phyloP scores from a whole-genome alignment of 2,329 filamentous ascomycete genomes.

The Colletotrichum higginsianum region DNA sequence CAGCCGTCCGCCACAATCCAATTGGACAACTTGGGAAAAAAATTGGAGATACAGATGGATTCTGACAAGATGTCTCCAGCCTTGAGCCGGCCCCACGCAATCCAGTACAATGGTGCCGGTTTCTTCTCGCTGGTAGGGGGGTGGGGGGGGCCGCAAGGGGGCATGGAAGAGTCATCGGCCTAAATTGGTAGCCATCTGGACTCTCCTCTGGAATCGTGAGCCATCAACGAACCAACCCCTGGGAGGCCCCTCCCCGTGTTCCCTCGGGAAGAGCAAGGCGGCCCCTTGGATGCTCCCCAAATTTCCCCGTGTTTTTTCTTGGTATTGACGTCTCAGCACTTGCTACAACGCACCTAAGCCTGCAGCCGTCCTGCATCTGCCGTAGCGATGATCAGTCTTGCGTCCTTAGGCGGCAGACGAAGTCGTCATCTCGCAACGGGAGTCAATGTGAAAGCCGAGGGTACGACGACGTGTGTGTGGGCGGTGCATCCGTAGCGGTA shows the following conservation, averaged over 20 bases:
- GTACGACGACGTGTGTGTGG: background rate
- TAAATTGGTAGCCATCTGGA: slow-evolving; percentile 26
- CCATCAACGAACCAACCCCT: background rate
- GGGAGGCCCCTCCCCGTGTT: slow-evolving; percentile 23
- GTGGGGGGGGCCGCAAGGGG: background rate
- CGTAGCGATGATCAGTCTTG: slow-evolving; percentile 29
- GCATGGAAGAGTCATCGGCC: slow-evolving; percentile 39
- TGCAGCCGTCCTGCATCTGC: slow-evolving; percentile 5
- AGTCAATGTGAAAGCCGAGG: slow-evolving; percentile 6
- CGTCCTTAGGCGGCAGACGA: slow-evolving; percentile 32
- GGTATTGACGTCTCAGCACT: slow-evolving; percentile 17
- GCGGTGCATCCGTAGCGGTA: background rate
- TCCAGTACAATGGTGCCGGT: slow-evolving; percentile 39
- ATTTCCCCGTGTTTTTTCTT: slow-evolving; percentile 36
- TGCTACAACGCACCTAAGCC: slow-evolving; percentile 16
- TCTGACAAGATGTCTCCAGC: slow-evolving; percentile 4
- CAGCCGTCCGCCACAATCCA: background rate
- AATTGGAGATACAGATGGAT: slow-evolving; percentile 1
- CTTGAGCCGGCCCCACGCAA: slow-evolving; percentile 30
- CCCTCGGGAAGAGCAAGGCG: background rate
- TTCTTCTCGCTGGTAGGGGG: slow-evolving; percentile 38
- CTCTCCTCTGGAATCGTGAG: slow-evolving; percentile 12
- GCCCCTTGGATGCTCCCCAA: slow-evolving; percentile 19
- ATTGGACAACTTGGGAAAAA: slow-evolving; percentile 14
- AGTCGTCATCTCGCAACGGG: slow-evolving; percentile 35